phyloP scores from a whole-genome alignment of 2,329 filamentous ascomycete genomes.

The Hymenoscyphus linearis region DNA sequence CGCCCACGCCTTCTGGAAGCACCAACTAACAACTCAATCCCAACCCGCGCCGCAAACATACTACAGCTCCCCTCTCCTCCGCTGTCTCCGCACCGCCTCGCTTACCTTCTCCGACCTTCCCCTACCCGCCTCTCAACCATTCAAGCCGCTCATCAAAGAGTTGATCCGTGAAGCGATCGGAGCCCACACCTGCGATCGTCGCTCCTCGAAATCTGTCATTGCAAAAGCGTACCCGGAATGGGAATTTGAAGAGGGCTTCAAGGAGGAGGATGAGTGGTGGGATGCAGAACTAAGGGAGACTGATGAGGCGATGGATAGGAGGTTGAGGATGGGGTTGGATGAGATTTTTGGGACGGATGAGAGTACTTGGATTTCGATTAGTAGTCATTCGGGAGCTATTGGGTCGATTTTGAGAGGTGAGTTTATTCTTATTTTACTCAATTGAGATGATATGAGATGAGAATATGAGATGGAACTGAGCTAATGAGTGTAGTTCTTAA shows the following conservation, averaged over 20 bases:
- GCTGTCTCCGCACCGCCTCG: constrained; percentile 58
- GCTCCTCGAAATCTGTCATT: constrained; percentile 51
- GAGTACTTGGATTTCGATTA: constrained; percentile 53
- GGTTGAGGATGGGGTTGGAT: constrained; percentile 47
- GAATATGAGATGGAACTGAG: too few species aligned
- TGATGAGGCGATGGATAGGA: constrained; percentile 42
- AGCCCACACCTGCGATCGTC: constrained; percentile 63
- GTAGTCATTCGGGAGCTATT: constrained; percentile 56
- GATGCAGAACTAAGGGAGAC: constrained; percentile 39
- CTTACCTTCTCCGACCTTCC: constrained; percentile 52
- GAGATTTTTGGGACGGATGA: constrained; percentile 50
- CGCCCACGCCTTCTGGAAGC: constrained; percentile 55
- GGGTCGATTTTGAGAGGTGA: constrained; percentile 40
- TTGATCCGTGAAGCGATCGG: constrained; percentile 60
- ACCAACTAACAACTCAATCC: constrained; percentile 19
- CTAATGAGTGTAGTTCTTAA: constrained; percentile 40
- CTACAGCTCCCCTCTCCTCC: constrained; percentile 58
- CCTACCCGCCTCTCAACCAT: constrained; percentile 46
- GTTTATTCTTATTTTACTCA: neutral
- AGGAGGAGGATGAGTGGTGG: constrained; percentile 51
- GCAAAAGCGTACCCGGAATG: constrained; percentile 46
- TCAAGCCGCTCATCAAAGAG: constrained; percentile 59
- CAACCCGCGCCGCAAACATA: constrained; percentile 56
- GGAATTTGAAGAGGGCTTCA: constrained; percentile 56
- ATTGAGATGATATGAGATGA: neutral